Evolutionary conservation across 768 basidiomycete species (phyloP), one percentile per base, ranked within the genome.

Genomic region (Kwoniella mangroviensis): DNA sequence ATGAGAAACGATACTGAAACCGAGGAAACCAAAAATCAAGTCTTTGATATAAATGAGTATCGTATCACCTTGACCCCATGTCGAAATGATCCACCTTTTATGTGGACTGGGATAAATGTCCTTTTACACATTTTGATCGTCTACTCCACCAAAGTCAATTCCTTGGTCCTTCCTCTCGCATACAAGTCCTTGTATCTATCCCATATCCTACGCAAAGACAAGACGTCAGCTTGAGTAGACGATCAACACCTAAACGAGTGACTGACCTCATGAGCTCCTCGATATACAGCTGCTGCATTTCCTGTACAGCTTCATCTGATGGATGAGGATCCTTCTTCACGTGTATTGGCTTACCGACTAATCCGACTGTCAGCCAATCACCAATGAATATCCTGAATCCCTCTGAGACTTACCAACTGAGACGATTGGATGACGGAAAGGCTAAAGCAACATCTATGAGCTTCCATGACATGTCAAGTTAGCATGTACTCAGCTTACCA

Each of bases 131-230:
- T 49, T 19, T 49, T 34, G 6, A 34, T 34, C 34, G 6, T 5
- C 49, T 45, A 84, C 43, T 83, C 83, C 3, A 84, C 82, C 51
- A 84, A 56, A 13, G 82, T 82, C 64, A 84, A 65, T 54, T 83
- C 84, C 68, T 83, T 83, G 66, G 88, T 88, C 53, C 94, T 87
- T 34, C 92, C 86, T 79, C 92, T 90, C 41, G 95, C 95, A 77
- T 95, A 97, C 64, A 90, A 87, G 79, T 98, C 91, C 83, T 98
- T 98, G 85, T 98, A 96, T 7, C 90, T 89, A 80, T 98, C 88
- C 95, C 95, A 98, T 73, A 98, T 96, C 60, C 94, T 97, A 41
- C 21, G 12, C 12, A 17, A 15, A 15, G 56, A 60, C 3, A 13
- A 3, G 49, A 19, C 10, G 56, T 70, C 73, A 78, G 67, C 63